phyloP scores from a whole-genome alignment of 2,329 filamentous ascomycete genomes.

The Alternaria brassicae region DNA sequence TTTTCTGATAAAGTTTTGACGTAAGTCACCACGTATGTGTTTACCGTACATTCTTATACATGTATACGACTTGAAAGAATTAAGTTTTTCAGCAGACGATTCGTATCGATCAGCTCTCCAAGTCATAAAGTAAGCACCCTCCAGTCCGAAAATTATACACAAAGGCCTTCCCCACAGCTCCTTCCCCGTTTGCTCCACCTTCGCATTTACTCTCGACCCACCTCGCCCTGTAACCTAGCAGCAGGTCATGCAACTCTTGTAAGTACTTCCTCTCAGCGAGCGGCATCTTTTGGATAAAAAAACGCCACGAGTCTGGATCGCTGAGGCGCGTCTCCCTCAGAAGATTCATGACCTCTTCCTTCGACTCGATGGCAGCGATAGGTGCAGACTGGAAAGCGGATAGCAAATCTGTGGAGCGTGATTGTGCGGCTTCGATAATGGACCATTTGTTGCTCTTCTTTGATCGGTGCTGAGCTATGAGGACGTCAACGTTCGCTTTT shows the following conservation, averaged over 20 bases:
- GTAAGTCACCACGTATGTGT: too few species aligned
- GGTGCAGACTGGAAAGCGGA: conserved; percentile 77
- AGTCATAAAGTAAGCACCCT: conserved; percentile 84
- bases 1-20: too few species aligned
- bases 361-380: conserved; percentile 86
- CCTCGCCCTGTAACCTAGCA: conserved; percentile 67
- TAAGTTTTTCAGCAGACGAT: too few species aligned
- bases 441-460: conserved; percentile 91
- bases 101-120: conserved; percentile 55
- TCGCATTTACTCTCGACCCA: conserved; percentile 56
- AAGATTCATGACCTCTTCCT: conserved; percentile 79
- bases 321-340: conserved; percentile 77
- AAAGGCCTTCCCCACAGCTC: conserved; percentile 72
- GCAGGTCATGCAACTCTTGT: conserved; percentile 79
- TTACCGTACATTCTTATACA: too few species aligned
- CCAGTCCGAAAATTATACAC: conserved; percentile 91
- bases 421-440: conserved; percentile 79
- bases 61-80: too few species aligned
- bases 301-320: conserved; percentile 84
- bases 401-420: conserved; percentile 66
- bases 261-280: conserved; percentile 82
- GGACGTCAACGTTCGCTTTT: conserved; percentile 76
- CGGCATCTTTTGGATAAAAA: conserved; percentile 77
- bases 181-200: conserved; percentile 46
- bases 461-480: conserved; percentile 80